Percentiles rank a stretch among this genome's conserved stretches.
Conservation (phyloP, 306 rosid genomes). For the Cucurbita maxima region DNA sequence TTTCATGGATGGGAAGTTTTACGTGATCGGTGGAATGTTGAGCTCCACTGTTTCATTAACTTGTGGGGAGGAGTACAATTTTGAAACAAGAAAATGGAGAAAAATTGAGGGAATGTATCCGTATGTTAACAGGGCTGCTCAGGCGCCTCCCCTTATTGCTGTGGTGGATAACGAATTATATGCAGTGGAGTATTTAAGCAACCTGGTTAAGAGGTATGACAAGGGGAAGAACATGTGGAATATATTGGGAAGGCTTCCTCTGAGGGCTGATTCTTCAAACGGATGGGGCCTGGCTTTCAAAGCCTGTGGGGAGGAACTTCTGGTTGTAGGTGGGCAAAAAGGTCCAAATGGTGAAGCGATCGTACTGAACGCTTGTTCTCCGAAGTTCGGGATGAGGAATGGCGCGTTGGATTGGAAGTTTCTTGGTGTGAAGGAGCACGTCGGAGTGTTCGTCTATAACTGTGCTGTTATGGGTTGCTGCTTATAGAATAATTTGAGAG, state of each 20-base stretch:
- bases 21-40: slow-evolving; percentile 27
- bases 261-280: slow-evolving; percentile 14
- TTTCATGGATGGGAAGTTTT: slow-evolving; percentile 24
- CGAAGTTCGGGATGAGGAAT: slow-evolving; percentile 7
- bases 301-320: slow-evolving; percentile 18
- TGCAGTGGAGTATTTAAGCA: slow-evolving; percentile 15
- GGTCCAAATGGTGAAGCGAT: slow-evolving; percentile 16
- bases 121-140: slow-evolving; percentile 3
- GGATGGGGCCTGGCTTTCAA: slow-evolving; percentile 31
- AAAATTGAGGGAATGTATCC: slow-evolving; percentile 24
- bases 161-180: slow-evolving; percentile 24
- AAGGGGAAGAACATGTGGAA: slow-evolving; percentile 15
- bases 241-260: slow-evolving; percentile 16
- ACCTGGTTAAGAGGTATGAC: slow-evolving; percentile 18
- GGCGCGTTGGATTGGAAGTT: slow-evolving; percentile 18
- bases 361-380: slow-evolving; percentile 17
- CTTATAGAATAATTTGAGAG: neutral
- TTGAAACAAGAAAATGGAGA: slow-evolving; percentile 14
- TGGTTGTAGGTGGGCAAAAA: slow-evolving; percentile 19
- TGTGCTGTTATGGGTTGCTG: slow-evolving; percentile 31
- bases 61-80: slow-evolving; percentile 25
- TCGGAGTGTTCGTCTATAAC: slow-evolving; percentile 25
- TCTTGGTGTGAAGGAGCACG: slow-evolving; percentile 13
- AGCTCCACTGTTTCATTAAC: slow-evolving; percentile 11
- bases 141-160: slow-evolving; percentile 30